phyloP scores from a whole-genome alignment of 2,329 filamentous ascomycete genomes.

The Sporothrix curviconia region DNA sequence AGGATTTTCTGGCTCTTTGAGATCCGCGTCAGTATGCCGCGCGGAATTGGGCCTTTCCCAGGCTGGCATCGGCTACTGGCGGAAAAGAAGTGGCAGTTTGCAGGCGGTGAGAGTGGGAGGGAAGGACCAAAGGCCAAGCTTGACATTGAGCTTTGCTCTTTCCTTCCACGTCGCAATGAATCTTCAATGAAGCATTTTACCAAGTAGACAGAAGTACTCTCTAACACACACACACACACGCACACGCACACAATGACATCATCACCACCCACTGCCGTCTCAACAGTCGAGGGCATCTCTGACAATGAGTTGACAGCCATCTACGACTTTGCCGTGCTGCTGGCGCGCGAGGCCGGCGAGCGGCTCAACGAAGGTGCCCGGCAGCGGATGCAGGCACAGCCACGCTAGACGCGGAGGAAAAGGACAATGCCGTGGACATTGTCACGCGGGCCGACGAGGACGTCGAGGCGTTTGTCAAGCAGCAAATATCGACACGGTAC shows the following conservation, averaged over 20 bases:
- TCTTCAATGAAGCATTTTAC: background rate
- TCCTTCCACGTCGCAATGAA: no score
- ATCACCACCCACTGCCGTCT: background rate
- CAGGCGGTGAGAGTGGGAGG: no score
- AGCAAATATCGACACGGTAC: conserved; percentile 51
- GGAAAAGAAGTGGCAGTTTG: background rate
- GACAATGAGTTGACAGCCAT: conserved; percentile 54
- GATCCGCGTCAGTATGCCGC: no score
- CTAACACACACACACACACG: no score
- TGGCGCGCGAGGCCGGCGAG: conserved; percentile 63
- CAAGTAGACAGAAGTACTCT: background rate
- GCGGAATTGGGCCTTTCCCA: background rate
- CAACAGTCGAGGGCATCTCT: conserved; percentile 21
- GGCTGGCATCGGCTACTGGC: conserved; percentile 11
- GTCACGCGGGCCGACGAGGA: conserved; percentile 72
- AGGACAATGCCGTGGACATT: conserved; percentile 69
- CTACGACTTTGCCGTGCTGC: conserved; percentile 62
- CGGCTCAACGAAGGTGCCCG: conserved; percentile 60
- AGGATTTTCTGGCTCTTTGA: background rate
- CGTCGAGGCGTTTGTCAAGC: conserved; percentile 62
- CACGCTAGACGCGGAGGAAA: conserved; percentile 40
- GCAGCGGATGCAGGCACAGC: conserved; percentile 39
- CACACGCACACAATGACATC: conserved; percentile 1
- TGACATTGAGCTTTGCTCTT: no score
- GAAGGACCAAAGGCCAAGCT: no score